Percentiles rank a stretch among this genome's conserved stretches.
phyloP scores from a whole-genome alignment of 148 eudicot species.

The Cornus kousa region DNA sequence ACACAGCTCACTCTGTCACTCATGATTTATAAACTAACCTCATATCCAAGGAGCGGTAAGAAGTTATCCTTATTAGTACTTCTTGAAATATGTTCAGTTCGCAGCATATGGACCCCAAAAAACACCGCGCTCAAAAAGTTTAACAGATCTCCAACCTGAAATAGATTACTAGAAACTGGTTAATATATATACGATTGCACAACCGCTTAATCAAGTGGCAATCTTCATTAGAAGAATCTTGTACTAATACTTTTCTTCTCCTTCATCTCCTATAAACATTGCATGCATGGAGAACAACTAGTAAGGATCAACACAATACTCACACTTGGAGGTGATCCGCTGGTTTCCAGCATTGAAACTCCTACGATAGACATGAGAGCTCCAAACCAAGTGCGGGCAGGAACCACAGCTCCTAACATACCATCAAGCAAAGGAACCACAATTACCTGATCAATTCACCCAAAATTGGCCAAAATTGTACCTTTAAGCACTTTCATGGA shows the following conservation, averaged over 20 bases:
- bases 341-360: slow-evolving; percentile 68
- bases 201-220: background rate
- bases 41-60: slow-evolving; percentile 64
- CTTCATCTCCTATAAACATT: background rate
- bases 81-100: slow-evolving; percentile 66
- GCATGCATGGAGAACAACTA: background rate
- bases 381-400: slow-evolving; percentile 68
- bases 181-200: background rate
- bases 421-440: slow-evolving; percentile 79
- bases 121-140: slow-evolving; percentile 66
- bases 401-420: slow-evolving; percentile 56
- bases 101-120: slow-evolving; percentile 74
- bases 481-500: background rate
- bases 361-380: slow-evolving; percentile 61
- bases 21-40: slow-evolving; percentile 34
- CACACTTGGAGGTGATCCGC: slow-evolving; percentile 82
- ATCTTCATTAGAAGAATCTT: background rate
- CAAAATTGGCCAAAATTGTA: slow-evolving; percentile 3
- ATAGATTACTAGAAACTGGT: slow-evolving; percentile 2
- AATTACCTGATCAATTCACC: slow-evolving; percentile 47
- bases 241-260: background rate
- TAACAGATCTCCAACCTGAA: slow-evolving; percentile 71
- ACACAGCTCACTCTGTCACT: background rate
- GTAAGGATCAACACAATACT: slow-evolving; percentile 18
- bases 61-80: slow-evolving; percentile 47